These are phyloP conservation scores for Henckelia pumila DNA, from an alignment of 257 asterid genomes.

Conservation along the genomic window DNA sequence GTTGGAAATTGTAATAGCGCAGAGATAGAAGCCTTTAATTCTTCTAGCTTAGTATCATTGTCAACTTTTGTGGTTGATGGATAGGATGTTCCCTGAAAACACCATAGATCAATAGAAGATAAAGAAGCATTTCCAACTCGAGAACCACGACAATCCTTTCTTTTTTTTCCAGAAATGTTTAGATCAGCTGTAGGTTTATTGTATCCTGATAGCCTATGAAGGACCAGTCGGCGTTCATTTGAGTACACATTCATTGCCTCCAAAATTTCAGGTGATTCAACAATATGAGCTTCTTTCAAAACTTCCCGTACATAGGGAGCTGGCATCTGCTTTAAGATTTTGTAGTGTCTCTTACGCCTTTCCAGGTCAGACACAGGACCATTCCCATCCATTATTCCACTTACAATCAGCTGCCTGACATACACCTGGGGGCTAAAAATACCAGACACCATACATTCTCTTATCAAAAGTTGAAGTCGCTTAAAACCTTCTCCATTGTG, in stretches of 20 bases:
- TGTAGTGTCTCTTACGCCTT: slow-evolving; percentile 74
- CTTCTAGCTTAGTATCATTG: slow-evolving; percentile 57
- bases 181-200: slow-evolving; percentile 33
- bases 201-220: slow-evolving; percentile 53
- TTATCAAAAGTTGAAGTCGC: slow-evolving; percentile 69
- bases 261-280: slow-evolving; percentile 42
- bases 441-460: slow-evolving; percentile 73
- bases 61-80: slow-evolving; percentile 30
- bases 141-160: slow-evolving; percentile 33
- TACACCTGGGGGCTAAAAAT: slow-evolving; percentile 87
- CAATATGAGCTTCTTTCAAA: slow-evolving; percentile 65
- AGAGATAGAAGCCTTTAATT: slow-evolving; percentile 64
- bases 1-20: slow-evolving; percentile 63
- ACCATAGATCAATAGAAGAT: slow-evolving; percentile 52
- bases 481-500: slow-evolving; percentile 78
- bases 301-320: slow-evolving; percentile 56
- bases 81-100: slow-evolving; percentile 40
- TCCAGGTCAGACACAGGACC: slow-evolving; percentile 53
- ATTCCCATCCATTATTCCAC: slow-evolving; percentile 84
- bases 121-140: slow-evolving; percentile 48
- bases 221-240: slow-evolving; percentile 78
- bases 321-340: slow-evolving; percentile 87
- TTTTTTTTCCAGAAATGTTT: slow-evolving; percentile 43
- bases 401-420: slow-evolving; percentile 87
- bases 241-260: slow-evolving; percentile 71